Conservation (phyloP, 2,329 filamentous ascomycete species). For the Orbilia ellipsospora region DNA sequence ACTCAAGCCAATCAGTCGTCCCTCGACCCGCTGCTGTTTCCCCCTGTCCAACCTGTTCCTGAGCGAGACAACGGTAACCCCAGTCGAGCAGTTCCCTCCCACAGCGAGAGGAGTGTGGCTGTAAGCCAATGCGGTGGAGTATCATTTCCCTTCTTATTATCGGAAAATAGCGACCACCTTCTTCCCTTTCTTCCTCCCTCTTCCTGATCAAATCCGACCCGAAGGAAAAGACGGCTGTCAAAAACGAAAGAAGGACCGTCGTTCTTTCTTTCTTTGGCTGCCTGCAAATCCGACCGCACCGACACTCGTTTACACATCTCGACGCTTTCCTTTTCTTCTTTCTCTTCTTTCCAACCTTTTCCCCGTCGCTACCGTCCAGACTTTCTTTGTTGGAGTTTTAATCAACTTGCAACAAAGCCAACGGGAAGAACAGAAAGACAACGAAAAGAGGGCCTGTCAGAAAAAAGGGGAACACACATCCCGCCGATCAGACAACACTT, state of each 20-base stretch:
- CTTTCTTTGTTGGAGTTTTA: conserved; percentile 30
- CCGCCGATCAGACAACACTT: conserved; percentile 23
- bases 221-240: conserved; percentile 42
- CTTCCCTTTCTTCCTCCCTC: conserved; percentile 34
- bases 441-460: conserved; percentile 11
- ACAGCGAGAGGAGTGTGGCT: conserved; percentile 45
- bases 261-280: conserved; percentile 23
- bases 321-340: conserved; percentile 18
- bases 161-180: conserved; percentile 44
- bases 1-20: conserved; percentile 44
- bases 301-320: conserved; percentile 48
- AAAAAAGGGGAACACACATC: conserved; percentile 28
- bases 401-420: background rate
- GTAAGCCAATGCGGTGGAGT: conserved; percentile 31
- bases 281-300: conserved; percentile 33
- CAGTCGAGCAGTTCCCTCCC: conserved; percentile 2
- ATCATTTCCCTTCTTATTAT: conserved; percentile 52
- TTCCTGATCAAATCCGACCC: conserved; percentile 49
- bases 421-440: conserved; percentile 17
- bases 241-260: conserved; percentile 24
- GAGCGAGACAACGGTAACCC: conserved; percentile 37
- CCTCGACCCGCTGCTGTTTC: background rate
- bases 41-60: conserved; percentile 40
- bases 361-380: background rate
- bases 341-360: background rate